phyloP scores from a whole-genome alignment of 345 rosid species.

The Clarkia xantiana region DNA sequence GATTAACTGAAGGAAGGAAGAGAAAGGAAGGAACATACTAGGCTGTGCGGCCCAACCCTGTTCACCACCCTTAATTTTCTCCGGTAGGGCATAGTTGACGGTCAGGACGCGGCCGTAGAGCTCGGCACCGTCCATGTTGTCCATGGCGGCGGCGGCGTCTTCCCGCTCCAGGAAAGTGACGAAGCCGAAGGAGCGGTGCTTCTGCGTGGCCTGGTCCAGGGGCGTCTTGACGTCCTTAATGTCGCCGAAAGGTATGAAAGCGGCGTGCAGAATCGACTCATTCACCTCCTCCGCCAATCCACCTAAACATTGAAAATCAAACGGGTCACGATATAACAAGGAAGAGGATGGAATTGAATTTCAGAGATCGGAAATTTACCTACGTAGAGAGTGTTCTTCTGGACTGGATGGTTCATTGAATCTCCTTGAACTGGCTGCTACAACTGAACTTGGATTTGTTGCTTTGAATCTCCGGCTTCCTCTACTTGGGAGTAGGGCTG shows the following conservation, averaged over 20 bases:
- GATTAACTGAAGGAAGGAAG: neutral
- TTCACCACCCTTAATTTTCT: constrained; percentile 94
- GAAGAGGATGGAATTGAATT: no score
- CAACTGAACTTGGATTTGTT: neutral
- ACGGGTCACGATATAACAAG: neutral
- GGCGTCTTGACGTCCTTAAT: constrained; percentile 97
- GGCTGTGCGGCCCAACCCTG: constrained; percentile 99
- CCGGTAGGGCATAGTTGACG: constrained; percentile 92
- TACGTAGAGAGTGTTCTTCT: constrained; percentile 91
- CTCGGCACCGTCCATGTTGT: constrained; percentile 96
- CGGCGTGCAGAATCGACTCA: constrained; percentile 80
- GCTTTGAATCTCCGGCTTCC: neutral
- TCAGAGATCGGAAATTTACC: constrained; percentile 11
- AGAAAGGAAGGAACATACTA: constrained; percentile 28
- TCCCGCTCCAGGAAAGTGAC: constrained; percentile 86
- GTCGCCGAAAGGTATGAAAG: constrained; percentile 96
- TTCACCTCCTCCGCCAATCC: constrained; percentile 95
- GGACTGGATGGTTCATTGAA: constrained; percentile 49
- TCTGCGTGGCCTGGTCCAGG: constrained; percentile 91
- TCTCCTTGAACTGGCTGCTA: neutral
- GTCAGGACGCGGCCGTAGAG: constrained; percentile 98
- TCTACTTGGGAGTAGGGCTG: no score
- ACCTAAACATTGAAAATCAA: constrained; percentile 11
- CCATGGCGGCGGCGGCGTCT: constrained; percentile 89
- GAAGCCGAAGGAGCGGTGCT: constrained; percentile 94